Evolutionary conservation across 2,329 filamentous ascomycete species (phyloP).

Genomic region (Beauveria australis): DNA sequence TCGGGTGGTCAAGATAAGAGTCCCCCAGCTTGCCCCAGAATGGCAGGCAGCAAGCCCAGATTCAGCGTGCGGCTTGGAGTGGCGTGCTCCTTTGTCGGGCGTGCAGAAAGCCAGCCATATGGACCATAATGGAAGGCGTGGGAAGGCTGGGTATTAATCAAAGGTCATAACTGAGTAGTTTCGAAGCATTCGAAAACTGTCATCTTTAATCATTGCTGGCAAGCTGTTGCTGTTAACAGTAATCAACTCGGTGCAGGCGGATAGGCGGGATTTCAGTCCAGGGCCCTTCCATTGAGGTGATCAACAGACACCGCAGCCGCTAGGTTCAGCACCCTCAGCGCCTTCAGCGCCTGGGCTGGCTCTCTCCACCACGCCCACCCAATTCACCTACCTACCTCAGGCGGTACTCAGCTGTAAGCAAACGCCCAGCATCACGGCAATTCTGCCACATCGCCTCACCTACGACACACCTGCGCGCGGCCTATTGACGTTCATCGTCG

Average conservation of each 20-base stretch:
- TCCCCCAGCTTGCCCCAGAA: not conserved
- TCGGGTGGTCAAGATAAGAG: not conserved
- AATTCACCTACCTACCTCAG: not conserved
- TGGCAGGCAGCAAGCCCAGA: constrained; percentile 7
- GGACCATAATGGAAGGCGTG: too few relatives aligned
- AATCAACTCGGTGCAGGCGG: too few relatives aligned
- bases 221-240: too few relatives aligned
- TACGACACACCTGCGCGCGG: not conserved
- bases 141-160: too few relatives aligned
- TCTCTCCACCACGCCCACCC: not conserved
- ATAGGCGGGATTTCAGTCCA: too few relatives aligned
- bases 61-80: not conserved
- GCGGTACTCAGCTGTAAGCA: not conserved
- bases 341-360: not conserved
- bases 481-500: not conserved
- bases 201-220: too few relatives aligned
- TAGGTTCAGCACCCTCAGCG: not conserved
- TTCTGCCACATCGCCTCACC: constrained; percentile 4
- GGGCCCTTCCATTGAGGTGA: too few relatives aligned
- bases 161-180: too few relatives aligned
- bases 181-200: too few relatives aligned
- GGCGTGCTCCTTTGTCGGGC: constrained; percentile 3
- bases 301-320: not conserved
- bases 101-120: too few relatives aligned
- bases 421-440: not conserved